Percentiles rank a stretch among this genome's conserved stretches.
phyloP scores from a whole-genome alignment of 148 eudicot genomes.

The Limonium bicolor region DNA sequence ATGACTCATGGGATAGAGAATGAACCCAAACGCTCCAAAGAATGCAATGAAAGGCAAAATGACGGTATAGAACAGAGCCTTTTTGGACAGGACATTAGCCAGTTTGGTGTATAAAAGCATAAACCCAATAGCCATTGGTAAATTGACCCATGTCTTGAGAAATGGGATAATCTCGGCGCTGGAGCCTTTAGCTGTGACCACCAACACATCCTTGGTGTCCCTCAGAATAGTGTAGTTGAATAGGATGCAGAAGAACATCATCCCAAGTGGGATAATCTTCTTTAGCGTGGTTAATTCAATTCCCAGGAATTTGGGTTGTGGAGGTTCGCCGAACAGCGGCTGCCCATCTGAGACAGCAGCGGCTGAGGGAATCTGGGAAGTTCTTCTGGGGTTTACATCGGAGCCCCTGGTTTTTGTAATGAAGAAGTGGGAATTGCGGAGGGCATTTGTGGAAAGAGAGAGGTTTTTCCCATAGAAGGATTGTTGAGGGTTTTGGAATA shows the following conservation, averaged over 20 bases:
- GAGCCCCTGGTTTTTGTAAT: constrained; percentile 24
- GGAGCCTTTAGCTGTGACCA: constrained; percentile 91
- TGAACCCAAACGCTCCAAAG: constrained; percentile 96
- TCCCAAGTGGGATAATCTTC: constrained; percentile 86
- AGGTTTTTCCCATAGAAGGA: constrained; percentile 23
- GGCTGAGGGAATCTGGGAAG: constrained; percentile 42
- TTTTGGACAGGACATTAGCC: constrained; percentile 73
- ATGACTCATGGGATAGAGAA: constrained; percentile 74
- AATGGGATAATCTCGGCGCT: constrained; percentile 99
- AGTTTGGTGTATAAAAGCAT: constrained; percentile 80
- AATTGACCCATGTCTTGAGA: constrained; percentile 94
- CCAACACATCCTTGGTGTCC: constrained; percentile 96
- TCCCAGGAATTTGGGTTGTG: constrained; percentile 56
- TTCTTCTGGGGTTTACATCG: constrained; percentile 23
- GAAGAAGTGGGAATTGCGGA: constrained; percentile 28
- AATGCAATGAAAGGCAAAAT: constrained; percentile 89
- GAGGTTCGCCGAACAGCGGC: constrained; percentile 27
- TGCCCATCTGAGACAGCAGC: constrained; percentile 39
- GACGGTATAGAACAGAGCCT: constrained; percentile 65
- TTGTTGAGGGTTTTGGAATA: constrained; percentile 37
- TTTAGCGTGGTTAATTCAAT: constrained; percentile 58
- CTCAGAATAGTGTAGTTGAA: constrained; percentile 91
- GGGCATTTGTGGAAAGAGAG: constrained; percentile 38
- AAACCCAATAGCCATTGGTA: constrained; percentile 97
- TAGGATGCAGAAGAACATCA: constrained; percentile 93